Conservation (phyloP, 2,329 filamentous ascomycete genomes). For the Stachybotrys echinatus region DNA sequence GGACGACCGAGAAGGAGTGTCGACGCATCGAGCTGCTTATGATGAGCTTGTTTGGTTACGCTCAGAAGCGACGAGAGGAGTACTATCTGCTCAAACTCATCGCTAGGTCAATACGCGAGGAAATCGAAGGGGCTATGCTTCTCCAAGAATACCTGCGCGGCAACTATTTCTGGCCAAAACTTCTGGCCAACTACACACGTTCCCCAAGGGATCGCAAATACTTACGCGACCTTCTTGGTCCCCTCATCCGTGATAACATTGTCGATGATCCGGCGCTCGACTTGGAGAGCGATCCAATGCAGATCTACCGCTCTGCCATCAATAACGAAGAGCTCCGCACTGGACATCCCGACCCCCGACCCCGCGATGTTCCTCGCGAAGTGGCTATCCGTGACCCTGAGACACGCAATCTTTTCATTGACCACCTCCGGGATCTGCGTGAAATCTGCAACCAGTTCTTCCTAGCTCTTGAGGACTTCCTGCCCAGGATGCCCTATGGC, state of each 20-base stretch:
- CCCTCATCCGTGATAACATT: slow-evolving; percentile 84
- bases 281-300: slow-evolving; percentile 92
- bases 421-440: slow-evolving; percentile 86
- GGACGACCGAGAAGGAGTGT: slow-evolving; percentile 83
- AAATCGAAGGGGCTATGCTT: slow-evolving; percentile 66
- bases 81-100: slow-evolving; percentile 94
- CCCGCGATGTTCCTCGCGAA: slow-evolving; percentile 81
- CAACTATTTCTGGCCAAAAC: slow-evolving; percentile 88
- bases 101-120: slow-evolving; percentile 75
- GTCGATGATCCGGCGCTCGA: slow-evolving; percentile 88
- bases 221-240: slow-evolving; percentile 77
- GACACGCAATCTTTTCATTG: slow-evolving; percentile 87
- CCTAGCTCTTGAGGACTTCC: slow-evolving; percentile 69
- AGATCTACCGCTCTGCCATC: slow-evolving; percentile 92
- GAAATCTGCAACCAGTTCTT: slow-evolving; percentile 95
- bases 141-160: slow-evolving; percentile 84
- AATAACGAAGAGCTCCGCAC: slow-evolving; percentile 97
- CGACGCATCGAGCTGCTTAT: slow-evolving; percentile 90
- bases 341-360: slow-evolving; percentile 73
- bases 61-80: slow-evolving; percentile 93
- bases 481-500: slow-evolving; percentile 89
- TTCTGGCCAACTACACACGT: slow-evolving; percentile 81
- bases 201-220: slow-evolving; percentile 92
- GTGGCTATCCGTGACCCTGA: slow-evolving; percentile 94
- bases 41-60: slow-evolving; percentile 96